Evolutionary conservation across 306 rosid genomes (phyloP).

Genomic region (Dryas octopetala): DNA sequence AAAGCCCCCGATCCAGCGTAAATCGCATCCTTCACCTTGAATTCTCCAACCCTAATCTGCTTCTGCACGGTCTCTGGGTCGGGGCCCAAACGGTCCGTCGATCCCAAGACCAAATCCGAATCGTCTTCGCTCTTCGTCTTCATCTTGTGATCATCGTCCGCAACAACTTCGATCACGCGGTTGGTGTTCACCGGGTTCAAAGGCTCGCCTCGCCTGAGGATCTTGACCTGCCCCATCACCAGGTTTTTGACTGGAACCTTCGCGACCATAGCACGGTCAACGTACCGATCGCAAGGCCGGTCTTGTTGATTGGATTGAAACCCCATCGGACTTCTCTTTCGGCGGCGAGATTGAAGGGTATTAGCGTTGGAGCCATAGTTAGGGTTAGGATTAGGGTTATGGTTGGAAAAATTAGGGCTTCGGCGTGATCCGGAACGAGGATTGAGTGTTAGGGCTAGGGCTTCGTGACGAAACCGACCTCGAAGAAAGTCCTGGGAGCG

Average conservation of each 20-base stretch:
- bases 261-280: constrained; percentile 23
- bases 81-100: constrained; percentile 70
- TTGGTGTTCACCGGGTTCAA: constrained; percentile 24
- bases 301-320: constrained; percentile 16
- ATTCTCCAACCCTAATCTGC: constrained; percentile 55
- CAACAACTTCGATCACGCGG: neutral
- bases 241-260: constrained; percentile 30
- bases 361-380: neutral
- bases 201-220: constrained; percentile 76
- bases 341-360: constrained; percentile 39
- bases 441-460: constrained; percentile 22
- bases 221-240: constrained; percentile 69
- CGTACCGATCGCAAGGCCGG: constrained; percentile 18
- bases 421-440: constrained; percentile 15
- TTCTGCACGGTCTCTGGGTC: constrained; percentile 58
- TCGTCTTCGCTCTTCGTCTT: constrained; percentile 13
- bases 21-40: constrained; percentile 37
- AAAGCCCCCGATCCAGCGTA: constrained; percentile 59
- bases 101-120: constrained; percentile 48
- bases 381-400: neutral
- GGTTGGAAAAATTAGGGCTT: constrained; percentile 22
- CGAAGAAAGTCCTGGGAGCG: constrained; percentile 46
- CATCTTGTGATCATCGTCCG: constrained; percentile 11
- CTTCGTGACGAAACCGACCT: constrained; percentile 37
- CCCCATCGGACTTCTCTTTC: constrained; percentile 49